Percentiles rank a stretch among this genome's conserved stretches.
Conservation (phyloP, 2,329 filamentous ascomycete species). For the Penicillium sp. region DNA sequence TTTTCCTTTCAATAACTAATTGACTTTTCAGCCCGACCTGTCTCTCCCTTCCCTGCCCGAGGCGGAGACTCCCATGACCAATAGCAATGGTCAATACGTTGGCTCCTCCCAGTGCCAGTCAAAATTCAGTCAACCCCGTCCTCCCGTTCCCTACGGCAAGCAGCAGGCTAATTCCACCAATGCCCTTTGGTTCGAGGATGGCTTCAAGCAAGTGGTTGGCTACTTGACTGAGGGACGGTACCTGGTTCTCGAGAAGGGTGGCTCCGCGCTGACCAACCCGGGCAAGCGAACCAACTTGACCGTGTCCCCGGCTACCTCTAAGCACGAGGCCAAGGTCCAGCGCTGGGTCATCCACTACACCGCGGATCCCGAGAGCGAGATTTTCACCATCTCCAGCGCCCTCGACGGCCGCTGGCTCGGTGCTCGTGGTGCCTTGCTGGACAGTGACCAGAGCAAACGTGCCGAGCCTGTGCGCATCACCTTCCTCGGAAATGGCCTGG, state of each 20-base stretch:
- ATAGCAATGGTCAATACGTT: slow-evolving; percentile 50
- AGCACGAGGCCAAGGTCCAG: slow-evolving; percentile 50
- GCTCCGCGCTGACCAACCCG: slow-evolving; percentile 49
- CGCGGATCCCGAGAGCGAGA: slow-evolving; percentile 34
- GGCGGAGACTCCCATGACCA: slow-evolving; percentile 48
- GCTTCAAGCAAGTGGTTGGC: slow-evolving; percentile 58
- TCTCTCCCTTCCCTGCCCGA: slow-evolving; percentile 53
- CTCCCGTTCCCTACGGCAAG: slow-evolving; percentile 55
- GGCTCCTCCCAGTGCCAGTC: slow-evolving; percentile 52
- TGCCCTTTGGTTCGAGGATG: slow-evolving; percentile 52
- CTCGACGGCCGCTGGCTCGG: slow-evolving; percentile 47
- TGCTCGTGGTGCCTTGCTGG: slow-evolving; percentile 25
- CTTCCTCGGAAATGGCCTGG: slow-evolving; percentile 42
- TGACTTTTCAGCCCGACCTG: slow-evolving; percentile 48
- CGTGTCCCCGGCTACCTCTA: slow-evolving; percentile 31
- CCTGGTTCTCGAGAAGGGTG: slow-evolving; percentile 54
- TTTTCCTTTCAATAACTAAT: too few relatives aligned
- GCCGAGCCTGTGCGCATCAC: slow-evolving; percentile 38
- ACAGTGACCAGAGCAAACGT: slow-evolving; percentile 14
- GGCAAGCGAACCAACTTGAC: slow-evolving; percentile 21
- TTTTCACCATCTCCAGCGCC: slow-evolving; percentile 49
- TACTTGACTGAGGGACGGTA: slow-evolving; percentile 60
- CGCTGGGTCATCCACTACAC: slow-evolving; percentile 56
- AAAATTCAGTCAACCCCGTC: slow-evolving; percentile 42
- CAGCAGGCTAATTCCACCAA: slow-evolving; percentile 43